Evolutionary conservation across 2,329 filamentous ascomycete genomes (phyloP).

Genomic region (Phaeoacremonium minimum): DNA sequence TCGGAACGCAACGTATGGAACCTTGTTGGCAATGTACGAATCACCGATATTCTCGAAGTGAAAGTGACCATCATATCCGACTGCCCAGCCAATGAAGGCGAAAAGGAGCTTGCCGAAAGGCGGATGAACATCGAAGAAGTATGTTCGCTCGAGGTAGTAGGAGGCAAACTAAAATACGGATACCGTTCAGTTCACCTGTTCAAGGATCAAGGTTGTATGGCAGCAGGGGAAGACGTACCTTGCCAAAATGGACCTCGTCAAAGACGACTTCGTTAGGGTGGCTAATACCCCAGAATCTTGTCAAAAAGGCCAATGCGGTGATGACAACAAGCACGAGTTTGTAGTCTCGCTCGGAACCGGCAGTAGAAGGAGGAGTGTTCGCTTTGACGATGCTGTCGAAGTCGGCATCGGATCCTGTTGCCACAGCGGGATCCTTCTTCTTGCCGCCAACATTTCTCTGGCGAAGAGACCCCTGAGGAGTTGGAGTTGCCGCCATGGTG

Average conservation of each 20-base stretch:
- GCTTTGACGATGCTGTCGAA: constrained; percentile 45
- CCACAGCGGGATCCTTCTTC: constrained; percentile 41
- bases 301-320: constrained; percentile 80
- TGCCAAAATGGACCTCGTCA: constrained; percentile 98
- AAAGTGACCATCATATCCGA: constrained; percentile 95
- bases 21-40: constrained; percentile 94
- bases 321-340: constrained; percentile 72
- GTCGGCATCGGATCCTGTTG: constrained; percentile 37
- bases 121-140: constrained; percentile 99
- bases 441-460: constrained; percentile 51
- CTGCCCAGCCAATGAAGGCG: constrained; percentile 93
- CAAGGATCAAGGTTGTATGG: no score
- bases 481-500: constrained; percentile 43
- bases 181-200: no score
- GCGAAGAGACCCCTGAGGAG: constrained; percentile 55
- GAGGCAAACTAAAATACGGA: constrained; percentile 59
- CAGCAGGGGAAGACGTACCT: constrained; percentile 59
- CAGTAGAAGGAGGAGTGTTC: constrained; percentile 27
- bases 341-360: constrained; percentile 74
- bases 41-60: constrained; percentile 99
- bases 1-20: constrained; percentile 94
- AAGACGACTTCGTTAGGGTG: constrained; percentile 97
- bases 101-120: constrained; percentile 98
- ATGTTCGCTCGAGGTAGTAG: constrained; percentile 90
- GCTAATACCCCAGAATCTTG: constrained; percentile 92